phyloP scores from a whole-genome alignment of 306 rosid species.

The Cucurbita pepo region DNA sequence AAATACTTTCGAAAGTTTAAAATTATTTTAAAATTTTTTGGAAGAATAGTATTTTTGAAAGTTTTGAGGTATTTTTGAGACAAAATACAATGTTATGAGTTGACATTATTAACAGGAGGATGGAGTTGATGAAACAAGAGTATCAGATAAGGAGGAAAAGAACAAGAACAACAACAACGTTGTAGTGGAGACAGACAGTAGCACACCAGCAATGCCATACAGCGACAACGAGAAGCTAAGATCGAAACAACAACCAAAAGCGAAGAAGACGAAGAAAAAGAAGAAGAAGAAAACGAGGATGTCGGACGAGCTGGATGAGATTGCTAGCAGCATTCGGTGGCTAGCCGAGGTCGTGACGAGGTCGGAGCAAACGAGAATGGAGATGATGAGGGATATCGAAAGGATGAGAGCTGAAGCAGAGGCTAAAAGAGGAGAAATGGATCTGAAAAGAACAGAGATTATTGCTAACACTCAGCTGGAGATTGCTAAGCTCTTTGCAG shows the following conservation, averaged over 20 bases:
- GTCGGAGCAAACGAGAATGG: slow-evolving; percentile 81
- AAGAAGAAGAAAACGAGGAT: slow-evolving; percentile 15
- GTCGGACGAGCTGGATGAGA: slow-evolving; percentile 26
- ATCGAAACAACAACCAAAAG: slow-evolving; percentile 18
- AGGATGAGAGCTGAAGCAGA: slow-evolving; percentile 90
- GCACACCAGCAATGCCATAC: slow-evolving; percentile 65
- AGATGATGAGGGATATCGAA: slow-evolving; percentile 76
- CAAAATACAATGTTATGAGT: neutral
- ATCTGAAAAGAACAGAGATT: slow-evolving; percentile 74
- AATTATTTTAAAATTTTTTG: too few species aligned
- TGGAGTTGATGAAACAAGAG: slow-evolving; percentile 21
- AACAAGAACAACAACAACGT: slow-evolving; percentile 19
- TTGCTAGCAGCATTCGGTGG: slow-evolving; percentile 88
- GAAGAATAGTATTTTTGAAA: too few species aligned
- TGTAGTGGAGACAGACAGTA: slow-evolving; percentile 48
- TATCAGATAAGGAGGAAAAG: neutral
- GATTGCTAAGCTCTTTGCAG: slow-evolving; percentile 84
- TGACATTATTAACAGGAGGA: slow-evolving; percentile 33
- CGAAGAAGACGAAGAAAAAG: slow-evolving; percentile 30
- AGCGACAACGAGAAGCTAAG: slow-evolving; percentile 47
- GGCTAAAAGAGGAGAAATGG: slow-evolving; percentile 85
- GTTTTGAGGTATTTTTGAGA: too few species aligned
- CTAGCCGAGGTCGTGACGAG: slow-evolving; percentile 75
- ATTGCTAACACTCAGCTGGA: slow-evolving; percentile 88
- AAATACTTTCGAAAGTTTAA: too few species aligned